Base-by-base conservation (phyloP, 805 yeast genomes). In the Metahyphopichia silvanorum region DNA sequence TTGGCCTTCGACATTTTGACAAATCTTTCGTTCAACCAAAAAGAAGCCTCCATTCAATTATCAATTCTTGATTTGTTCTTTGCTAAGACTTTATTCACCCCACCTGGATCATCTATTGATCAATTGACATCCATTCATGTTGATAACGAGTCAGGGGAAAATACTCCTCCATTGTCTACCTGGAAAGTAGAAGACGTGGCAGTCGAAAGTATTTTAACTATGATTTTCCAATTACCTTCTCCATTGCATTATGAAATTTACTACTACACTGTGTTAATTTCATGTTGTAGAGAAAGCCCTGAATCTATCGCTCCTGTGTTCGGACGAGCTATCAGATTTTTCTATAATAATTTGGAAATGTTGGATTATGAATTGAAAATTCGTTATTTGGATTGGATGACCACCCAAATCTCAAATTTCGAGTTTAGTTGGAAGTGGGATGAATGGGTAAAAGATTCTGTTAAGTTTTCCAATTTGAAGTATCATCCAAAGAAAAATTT, bases 361-460 rank as follows among this genome's bases (percentile, higher is more conserved):
- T 63, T 88, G 33, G 96, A 91, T 53, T 79, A 78, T 47, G 96
- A 88, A 57, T 63, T 86, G 33, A 74, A 79, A 42, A 69, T 77
- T 38, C 69, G 89, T 38, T 84, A 77, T 44, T 66, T 86, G 47
- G 91, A 85, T 57, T 93, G 98, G 98, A 81, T 94, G 67, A 73
- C 95, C 1, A 81, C 86, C 35, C 98, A 93, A 60, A 76, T 93
- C 55, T 84, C 95, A 49, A 93, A 91, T 54, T 93, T 91, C 57
- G 88, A 84, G 36, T 93, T 86, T 61, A 86, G 89, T 22, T 93
- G 99, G 99, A 87, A 88, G 53, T 93, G 98, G 98, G 78, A 76
- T 42, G 98, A 89, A 57, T 93, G 98, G 98, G 76, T 72, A 17
- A 61, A 57, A 2, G 85, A 80, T 47, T 70, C 81, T 0, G 47